A percentile compares a stretch with the other conserved stretches of the same genome.
These are phyloP conservation scores for Cyanidioschyzon merolae DNA, from an alignment of 23 red algal genomes.

Conservation along the genomic window DNA sequence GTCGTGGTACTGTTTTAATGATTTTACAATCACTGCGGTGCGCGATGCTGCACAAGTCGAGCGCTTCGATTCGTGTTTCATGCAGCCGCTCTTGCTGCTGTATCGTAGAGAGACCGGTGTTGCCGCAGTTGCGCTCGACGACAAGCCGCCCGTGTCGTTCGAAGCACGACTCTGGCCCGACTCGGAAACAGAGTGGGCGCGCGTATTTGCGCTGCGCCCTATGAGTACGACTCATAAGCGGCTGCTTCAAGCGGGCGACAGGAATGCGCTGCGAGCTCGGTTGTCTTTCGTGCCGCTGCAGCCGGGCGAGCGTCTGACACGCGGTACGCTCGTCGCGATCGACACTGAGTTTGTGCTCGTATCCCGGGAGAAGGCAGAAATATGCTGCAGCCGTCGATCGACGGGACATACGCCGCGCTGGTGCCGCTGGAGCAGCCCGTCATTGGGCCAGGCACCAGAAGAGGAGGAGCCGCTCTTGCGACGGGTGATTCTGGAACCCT, in stretches of 20 bases:
- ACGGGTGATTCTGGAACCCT: conserved; percentile 45
- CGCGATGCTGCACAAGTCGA: conserved; percentile 38
- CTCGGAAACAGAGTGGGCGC: neutral
- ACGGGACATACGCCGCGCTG: neutral
- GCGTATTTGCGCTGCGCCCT: conserved; percentile 1
- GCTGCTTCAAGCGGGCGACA: neutral
- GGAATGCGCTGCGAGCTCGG: neutral
- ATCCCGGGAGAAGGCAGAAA: conserved; percentile 52
- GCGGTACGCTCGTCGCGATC: conserved; percentile 52
- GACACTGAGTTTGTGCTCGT: conserved; percentile 90
- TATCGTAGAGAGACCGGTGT: conserved; percentile 25
- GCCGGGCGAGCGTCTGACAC: conserved; percentile 28
- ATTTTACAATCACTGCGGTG: conserved; percentile 76
- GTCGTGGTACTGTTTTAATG: conserved; percentile 84
- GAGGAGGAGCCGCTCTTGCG: neutral
- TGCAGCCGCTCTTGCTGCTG: conserved; percentile 54
- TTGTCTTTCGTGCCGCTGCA: conserved; percentile 2
- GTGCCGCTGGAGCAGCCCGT: neutral
- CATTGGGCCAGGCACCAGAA: no score
- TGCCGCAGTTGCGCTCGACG: neutral
- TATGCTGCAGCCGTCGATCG: conserved; percentile 35
- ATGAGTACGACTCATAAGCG: neutral
- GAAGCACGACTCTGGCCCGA: neutral
- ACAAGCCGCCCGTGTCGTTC: neutral
- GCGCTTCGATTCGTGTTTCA: conserved; percentile 43